A percentile compares a stretch with the other conserved stretches of the same genome.
These are phyloP conservation scores for Chaetomium tenue DNA, from an alignment of 495 filamentous ascomycete genomes.

Conservation along the genomic window DNA sequence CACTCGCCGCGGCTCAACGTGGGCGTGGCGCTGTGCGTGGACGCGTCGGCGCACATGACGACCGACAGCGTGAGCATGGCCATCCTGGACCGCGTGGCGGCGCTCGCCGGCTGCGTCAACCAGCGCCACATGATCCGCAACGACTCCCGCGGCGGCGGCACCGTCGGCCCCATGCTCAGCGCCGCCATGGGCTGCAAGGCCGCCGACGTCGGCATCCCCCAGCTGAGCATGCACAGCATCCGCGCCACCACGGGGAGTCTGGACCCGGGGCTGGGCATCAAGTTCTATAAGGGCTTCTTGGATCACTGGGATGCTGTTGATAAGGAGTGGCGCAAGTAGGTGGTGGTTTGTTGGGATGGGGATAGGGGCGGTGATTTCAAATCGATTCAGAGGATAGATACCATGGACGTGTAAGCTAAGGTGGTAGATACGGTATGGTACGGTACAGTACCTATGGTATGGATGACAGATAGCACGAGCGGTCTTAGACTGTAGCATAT, in stretches of 20 bases:
- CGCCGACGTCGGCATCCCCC: conserved; percentile 86
- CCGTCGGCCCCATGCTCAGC: conserved; percentile 91
- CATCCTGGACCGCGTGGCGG: conserved; percentile 70
- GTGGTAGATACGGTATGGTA: not conserved
- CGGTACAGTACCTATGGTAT: not conserved
- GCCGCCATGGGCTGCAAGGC: conserved; percentile 76
- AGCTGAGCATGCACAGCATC: conserved; percentile 93
- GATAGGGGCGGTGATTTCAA: not conserved
- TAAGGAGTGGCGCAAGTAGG: conserved; percentile 60
- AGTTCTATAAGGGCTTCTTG: conserved; percentile 86
- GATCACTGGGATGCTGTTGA: conserved; percentile 87
- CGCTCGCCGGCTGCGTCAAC: conserved; percentile 63
- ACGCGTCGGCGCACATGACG: conserved; percentile 90
- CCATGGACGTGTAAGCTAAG: not conserved
- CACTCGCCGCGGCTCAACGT: conserved; percentile 89
- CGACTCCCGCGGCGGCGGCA: conserved; percentile 82
- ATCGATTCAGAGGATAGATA: not conserved
- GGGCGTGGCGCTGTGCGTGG: conserved; percentile 78
- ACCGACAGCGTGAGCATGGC: conserved; percentile 79
- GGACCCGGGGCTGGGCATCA: conserved; percentile 86
- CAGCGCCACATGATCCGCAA: conserved; percentile 97
- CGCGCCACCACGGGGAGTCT: conserved; percentile 82
- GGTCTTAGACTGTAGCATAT: conserved; percentile 11
- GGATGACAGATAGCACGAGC: not conserved
- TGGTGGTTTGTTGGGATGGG: not conserved